Conservation (phyloP, 1,139 yeast genomes). For the Zygosaccharomyces sapae region DNA sequence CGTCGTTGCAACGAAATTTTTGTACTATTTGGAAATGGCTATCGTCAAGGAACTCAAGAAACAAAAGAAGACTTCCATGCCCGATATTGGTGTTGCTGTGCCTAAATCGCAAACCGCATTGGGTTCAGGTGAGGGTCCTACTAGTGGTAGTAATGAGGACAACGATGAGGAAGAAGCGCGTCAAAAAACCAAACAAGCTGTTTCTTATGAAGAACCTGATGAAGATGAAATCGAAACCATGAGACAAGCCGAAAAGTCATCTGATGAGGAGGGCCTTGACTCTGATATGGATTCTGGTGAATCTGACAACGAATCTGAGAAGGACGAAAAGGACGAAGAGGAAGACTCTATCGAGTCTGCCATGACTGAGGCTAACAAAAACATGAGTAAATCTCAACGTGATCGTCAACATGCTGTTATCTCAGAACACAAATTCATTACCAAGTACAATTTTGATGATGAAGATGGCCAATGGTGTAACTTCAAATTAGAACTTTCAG, state of each 20-base stretch:
- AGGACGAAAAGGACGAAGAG: slow-evolving; percentile 33
- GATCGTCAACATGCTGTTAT: slow-evolving; percentile 83
- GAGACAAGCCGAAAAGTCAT: slow-evolving; percentile 73
- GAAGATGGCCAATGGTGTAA: slow-evolving; percentile 87
- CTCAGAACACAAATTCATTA: slow-evolving; percentile 64
- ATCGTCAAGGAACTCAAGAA: slow-evolving; percentile 79
- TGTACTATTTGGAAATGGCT: slow-evolving; percentile 63
- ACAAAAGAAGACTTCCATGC: slow-evolving; percentile 58
- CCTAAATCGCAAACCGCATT: slow-evolving; percentile 51
- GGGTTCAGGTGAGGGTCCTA: slow-evolving; percentile 38
- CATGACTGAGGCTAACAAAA: slow-evolving; percentile 36
- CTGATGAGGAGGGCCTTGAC: slow-evolving; percentile 50
- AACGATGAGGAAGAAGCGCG: slow-evolving; percentile 65
- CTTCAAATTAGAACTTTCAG: slow-evolving; percentile 76
- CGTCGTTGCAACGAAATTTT: slow-evolving; percentile 61
- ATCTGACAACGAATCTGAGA: slow-evolving; percentile 35
- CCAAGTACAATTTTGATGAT: slow-evolving; percentile 87
- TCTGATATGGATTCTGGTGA: slow-evolving; percentile 42
- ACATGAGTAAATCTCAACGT: slow-evolving; percentile 58
- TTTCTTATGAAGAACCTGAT: slow-evolving; percentile 91
- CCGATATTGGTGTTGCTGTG: slow-evolving; percentile 70
- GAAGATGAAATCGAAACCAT: slow-evolving; percentile 87
- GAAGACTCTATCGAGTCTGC: slow-evolving; percentile 32
- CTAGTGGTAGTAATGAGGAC: slow-evolving; percentile 50
- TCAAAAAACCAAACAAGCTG: slow-evolving; percentile 72